Evolutionary conservation across 371 early-diverging fungal species (phyloP).

Genomic region (Apophysomyces sp.): DNA sequence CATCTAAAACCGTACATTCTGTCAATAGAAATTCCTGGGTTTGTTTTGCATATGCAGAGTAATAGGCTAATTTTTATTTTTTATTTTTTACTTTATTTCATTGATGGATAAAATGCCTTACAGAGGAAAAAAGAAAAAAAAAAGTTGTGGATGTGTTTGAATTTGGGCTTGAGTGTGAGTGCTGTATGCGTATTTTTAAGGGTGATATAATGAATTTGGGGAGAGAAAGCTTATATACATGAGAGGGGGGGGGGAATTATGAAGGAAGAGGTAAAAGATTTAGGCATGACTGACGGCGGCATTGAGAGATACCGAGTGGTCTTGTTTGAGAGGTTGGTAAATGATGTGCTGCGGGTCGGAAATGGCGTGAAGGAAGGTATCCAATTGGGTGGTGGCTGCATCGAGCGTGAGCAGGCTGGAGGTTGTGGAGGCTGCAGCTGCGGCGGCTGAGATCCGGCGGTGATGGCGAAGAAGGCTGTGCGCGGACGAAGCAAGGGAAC

Average conservation of each 20-base stretch:
- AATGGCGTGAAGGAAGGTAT: slow-evolving; percentile 37
- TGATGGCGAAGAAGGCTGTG: slow-evolving; percentile 35
- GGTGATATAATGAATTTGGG: neutral
- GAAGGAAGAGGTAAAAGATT: neutral
- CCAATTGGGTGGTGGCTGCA: slow-evolving; percentile 29
- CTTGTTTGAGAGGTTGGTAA: slow-evolving; percentile 19
- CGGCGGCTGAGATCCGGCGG: slow-evolving; percentile 27
- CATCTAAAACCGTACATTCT: no score
- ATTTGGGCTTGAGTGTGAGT: no score
- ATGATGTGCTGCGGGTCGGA: slow-evolving; percentile 15
- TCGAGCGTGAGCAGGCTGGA: slow-evolving; percentile 12
- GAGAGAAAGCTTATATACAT: neutral
- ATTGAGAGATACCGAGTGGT: slow-evolving; percentile 36
- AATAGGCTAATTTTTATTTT: no score
- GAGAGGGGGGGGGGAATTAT: neutral
- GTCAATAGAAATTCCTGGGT: no score
- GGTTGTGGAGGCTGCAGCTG: slow-evolving; percentile 8
- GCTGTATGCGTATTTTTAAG: no score
- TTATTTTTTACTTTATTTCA: no score
- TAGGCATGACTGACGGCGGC: slow-evolving; percentile 46
- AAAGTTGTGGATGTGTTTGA: no score
- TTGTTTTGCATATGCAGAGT: no score
- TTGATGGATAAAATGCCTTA: no score
- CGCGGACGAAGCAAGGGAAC: slow-evolving; percentile 19
- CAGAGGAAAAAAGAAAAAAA: no score